These are phyloP conservation scores for Epichloe gansuensis DNA, from an alignment of 2,329 filamentous ascomycete species.

Conservation along the genomic window DNA sequence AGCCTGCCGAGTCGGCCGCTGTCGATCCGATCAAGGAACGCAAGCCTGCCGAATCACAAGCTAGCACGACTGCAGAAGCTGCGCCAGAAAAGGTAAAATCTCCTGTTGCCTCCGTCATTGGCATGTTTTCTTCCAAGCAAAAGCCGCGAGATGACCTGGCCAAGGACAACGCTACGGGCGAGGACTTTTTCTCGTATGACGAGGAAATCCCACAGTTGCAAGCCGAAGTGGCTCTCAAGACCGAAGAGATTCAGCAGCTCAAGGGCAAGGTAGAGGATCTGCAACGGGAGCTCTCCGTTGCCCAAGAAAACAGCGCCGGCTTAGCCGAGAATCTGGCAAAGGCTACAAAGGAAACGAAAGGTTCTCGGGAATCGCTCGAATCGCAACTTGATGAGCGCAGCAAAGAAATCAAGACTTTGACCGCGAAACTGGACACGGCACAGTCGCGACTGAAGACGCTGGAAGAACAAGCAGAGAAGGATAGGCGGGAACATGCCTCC, in stretches of 20 bases:
- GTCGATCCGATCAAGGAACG: constrained; percentile 22
- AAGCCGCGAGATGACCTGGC: constrained; percentile 21
- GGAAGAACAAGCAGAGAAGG: constrained; percentile 23
- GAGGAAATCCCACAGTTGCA: constrained; percentile 76
- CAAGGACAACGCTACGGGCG: constrained; percentile 23
- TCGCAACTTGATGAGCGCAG: constrained; percentile 35
- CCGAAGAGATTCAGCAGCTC: constrained; percentile 57
- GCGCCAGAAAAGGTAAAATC: constrained; percentile 26
- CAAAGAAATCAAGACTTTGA: constrained; percentile 35
- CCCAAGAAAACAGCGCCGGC: constrained; percentile 56
- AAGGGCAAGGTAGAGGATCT: constrained; percentile 55
- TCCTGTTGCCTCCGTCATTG: constrained; percentile 33
- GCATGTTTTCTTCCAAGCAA: constrained; percentile 36
- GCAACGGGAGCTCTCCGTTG: constrained; percentile 55
- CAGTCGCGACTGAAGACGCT: constrained; percentile 32
- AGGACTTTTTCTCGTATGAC: constrained; percentile 89
- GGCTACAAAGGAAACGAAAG: constrained; percentile 38
- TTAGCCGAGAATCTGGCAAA: constrained; percentile 55
- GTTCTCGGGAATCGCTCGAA: constrained; percentile 32
- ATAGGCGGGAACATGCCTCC: constrained; percentile 18
- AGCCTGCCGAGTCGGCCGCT: constrained; percentile 12
- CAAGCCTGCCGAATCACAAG: constrained; percentile 11
- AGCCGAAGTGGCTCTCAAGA: constrained; percentile 55
- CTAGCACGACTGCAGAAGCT: constrained; percentile 1
- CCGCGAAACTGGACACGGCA: constrained; percentile 31